Evolutionary conservation across 2,329 filamentous ascomycete genomes (phyloP).

Genomic region (Neofusicoccum cordaticola): DNA sequence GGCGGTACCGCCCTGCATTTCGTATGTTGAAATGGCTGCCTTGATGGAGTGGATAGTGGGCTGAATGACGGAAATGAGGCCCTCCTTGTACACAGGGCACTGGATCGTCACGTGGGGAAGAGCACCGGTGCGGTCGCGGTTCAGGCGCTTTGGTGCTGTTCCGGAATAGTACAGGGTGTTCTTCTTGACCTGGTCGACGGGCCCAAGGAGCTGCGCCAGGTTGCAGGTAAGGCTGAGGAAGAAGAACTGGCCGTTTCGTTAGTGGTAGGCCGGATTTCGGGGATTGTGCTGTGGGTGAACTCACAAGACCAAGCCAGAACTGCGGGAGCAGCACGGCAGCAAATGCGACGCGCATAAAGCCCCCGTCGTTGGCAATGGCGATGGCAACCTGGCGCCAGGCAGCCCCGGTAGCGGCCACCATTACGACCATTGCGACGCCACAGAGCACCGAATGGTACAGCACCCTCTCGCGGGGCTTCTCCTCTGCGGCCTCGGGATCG

Average conservation of each 20-base stretch:
- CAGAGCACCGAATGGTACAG: slow-evolving; percentile 64
- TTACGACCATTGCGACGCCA: slow-evolving; percentile 55
- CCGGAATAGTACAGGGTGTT: slow-evolving; percentile 85
- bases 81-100: slow-evolving; percentile 86
- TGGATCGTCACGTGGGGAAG: slow-evolving; percentile 74
- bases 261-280: background rate
- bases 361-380: background rate
- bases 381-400: background rate
- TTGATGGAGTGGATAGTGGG: slow-evolving; percentile 12
- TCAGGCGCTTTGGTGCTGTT: slow-evolving; percentile 52
- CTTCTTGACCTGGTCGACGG: slow-evolving; percentile 66
- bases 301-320: slow-evolving; percentile 53
- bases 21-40: slow-evolving; percentile 55
- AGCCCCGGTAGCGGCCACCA: background rate
- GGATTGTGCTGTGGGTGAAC: background rate
- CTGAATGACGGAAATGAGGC: slow-evolving; percentile 55
- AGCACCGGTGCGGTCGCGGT: slow-evolving; percentile 52
- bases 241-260: slow-evolving; percentile 57
- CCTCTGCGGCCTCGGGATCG: slow-evolving; percentile 69
- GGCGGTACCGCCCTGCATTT: slow-evolving; percentile 58
- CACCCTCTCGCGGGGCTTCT: slow-evolving; percentile 62
- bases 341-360: slow-evolving; percentile 64
- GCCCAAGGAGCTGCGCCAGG: slow-evolving; percentile 71
- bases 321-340: slow-evolving; percentile 60
- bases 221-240: slow-evolving; percentile 73